These are phyloP conservation scores for Cadophora luteo-olivacea DNA, from an alignment of 2,329 filamentous ascomycete genomes.

Conservation along the genomic window DNA sequence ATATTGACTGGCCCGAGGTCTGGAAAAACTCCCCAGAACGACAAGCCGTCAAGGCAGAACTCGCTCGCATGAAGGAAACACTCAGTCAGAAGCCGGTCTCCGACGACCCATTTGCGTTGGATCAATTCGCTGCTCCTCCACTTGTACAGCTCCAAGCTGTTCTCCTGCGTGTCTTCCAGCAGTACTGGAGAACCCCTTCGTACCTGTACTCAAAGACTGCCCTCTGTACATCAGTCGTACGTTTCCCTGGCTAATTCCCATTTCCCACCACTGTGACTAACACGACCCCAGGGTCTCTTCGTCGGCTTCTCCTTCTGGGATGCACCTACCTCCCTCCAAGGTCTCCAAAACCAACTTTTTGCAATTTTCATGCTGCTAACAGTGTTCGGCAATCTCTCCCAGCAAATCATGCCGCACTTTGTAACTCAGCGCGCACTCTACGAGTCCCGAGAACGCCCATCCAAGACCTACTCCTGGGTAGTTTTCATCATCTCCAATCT, in stretches of 20 bases:
- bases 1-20: slow-evolving; percentile 67
- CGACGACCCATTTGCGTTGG: slow-evolving; percentile 41
- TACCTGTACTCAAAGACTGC: slow-evolving; percentile 53
- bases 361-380: slow-evolving; percentile 79
- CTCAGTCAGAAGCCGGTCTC: slow-evolving; percentile 44
- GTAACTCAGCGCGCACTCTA: slow-evolving; percentile 61
- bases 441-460: slow-evolving; percentile 72
- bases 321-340: slow-evolving; percentile 61
- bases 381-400: slow-evolving; percentile 75
- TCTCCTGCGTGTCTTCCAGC: slow-evolving; percentile 64
- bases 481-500: slow-evolving; percentile 76
- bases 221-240: slow-evolving; percentile 37
- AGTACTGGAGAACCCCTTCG: slow-evolving; percentile 71
- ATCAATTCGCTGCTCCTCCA: slow-evolving; percentile 69
- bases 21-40: slow-evolving; percentile 63
- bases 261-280: slow-evolving; percentile 5
- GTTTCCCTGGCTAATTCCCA: slow-evolving; percentile 44
- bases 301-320: slow-evolving; percentile 77
- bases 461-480: slow-evolving; percentile 80
- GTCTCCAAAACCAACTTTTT: slow-evolving; percentile 76
- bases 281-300: slow-evolving; percentile 55
- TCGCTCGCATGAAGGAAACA: slow-evolving; percentile 58
- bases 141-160: slow-evolving; percentile 61
- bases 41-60: slow-evolving; percentile 49
- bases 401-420: slow-evolving; percentile 79